Evolutionary conservation across 2,329 filamentous ascomycete genomes (phyloP).

Genomic region (Cyphellophora europaea): DNA sequence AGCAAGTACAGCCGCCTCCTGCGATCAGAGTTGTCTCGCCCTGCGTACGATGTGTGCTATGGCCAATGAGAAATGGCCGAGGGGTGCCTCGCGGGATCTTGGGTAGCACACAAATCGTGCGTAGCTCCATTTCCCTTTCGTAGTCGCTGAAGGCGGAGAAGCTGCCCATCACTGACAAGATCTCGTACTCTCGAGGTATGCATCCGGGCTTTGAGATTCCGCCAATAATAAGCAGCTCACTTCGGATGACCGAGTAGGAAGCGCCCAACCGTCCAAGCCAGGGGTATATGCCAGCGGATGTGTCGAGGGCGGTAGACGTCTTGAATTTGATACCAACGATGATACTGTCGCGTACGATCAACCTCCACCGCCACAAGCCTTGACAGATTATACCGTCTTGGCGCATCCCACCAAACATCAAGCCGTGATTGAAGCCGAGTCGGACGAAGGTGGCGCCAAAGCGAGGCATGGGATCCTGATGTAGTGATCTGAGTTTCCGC

Average conservation of each 20-base stretch:
- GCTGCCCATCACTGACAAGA: constrained; percentile 33
- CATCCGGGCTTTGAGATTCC: constrained; percentile 34
- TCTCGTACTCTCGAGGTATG: constrained; percentile 41
- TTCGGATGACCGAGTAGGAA: constrained; percentile 35
- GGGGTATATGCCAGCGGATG: constrained; percentile 20
- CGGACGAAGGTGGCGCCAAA: constrained; percentile 46
- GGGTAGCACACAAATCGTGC: constrained; percentile 20
- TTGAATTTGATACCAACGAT: constrained; percentile 22
- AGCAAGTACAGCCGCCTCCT: constrained; percentile 79
- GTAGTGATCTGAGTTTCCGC: constrained; percentile 31
- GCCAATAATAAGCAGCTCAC: constrained; percentile 42
- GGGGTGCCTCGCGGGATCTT: constrained; percentile 24
- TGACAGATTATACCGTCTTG: constrained; percentile 53
- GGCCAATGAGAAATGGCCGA: constrained; percentile 63
- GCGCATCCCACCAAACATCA: constrained; percentile 64
- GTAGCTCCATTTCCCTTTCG: constrained; percentile 19
- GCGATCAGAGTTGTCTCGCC: constrained; percentile 50
- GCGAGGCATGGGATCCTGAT: constrained; percentile 35
- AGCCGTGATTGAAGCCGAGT: constrained; percentile 41
- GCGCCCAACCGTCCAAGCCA: constrained; percentile 41
- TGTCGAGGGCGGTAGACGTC: constrained; percentile 13
- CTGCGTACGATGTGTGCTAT: constrained; percentile 43
- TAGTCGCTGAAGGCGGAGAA: constrained; percentile 15
- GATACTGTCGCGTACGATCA: constrained; percentile 32
- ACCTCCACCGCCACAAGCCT: constrained; percentile 57